Conservation (phyloP, 1,284 basidiomycete genomes). For the Trametes versicolor region DNA sequence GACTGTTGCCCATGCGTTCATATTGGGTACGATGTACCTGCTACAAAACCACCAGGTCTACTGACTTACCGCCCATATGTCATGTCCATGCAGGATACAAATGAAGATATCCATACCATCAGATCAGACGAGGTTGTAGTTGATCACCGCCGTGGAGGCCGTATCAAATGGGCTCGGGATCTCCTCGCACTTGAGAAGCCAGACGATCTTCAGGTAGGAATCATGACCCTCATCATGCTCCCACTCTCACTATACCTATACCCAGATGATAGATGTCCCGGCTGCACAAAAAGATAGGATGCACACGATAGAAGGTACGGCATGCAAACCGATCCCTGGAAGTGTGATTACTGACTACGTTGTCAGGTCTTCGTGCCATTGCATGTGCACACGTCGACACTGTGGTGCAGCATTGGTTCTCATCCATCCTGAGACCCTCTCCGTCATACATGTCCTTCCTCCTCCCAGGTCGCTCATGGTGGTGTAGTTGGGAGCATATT, state of each 20-base stretch:
- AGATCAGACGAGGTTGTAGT: background rate
- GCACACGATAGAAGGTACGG: background rate
- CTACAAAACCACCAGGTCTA: background rate
- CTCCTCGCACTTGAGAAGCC: background rate
- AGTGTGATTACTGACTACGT: background rate
- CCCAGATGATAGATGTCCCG: background rate
- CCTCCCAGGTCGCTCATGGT: background rate
- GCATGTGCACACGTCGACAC: background rate
- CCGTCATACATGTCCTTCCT: too few relatives aligned
- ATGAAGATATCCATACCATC: background rate
- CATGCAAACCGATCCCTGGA: too few relatives aligned
- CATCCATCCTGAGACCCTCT: background rate
- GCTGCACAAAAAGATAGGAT: background rate
- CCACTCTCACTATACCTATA: background rate
- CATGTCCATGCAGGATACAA: background rate
- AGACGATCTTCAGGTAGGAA: background rate
- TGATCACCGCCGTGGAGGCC: background rate
- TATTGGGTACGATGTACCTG: background rate
- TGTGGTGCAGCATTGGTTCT: background rate
- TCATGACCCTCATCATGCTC: too few relatives aligned
- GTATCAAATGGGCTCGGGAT: background rate
- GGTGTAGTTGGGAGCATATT: background rate
- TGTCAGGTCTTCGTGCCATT: background rate
- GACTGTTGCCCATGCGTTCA: background rate
- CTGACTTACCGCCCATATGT: background rate